phyloP scores from a whole-genome alignment of 2,329 filamentous ascomycete genomes.

The Trichophyton benhamiae region DNA sequence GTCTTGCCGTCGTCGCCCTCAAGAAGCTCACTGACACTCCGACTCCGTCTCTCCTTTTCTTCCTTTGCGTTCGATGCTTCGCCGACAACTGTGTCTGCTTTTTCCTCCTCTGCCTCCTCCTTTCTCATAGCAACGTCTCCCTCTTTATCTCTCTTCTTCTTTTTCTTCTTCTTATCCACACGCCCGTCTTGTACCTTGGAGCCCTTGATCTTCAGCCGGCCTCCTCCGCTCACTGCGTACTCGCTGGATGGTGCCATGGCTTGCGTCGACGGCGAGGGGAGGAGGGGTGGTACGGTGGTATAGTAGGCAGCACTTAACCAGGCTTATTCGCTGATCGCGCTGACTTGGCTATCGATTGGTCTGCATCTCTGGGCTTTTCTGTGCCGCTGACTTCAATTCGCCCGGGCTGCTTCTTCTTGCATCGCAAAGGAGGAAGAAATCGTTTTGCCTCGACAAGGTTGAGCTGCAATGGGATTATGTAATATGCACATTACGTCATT shows the following conservation, averaged over 20 bases:
- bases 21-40: conserved; percentile 15
- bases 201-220: conserved; percentile 77
- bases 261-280: neutral
- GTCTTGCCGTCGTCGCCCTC: conserved; percentile 51
- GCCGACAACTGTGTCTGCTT: neutral
- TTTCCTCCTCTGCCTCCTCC: neutral
- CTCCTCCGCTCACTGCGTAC: conserved; percentile 36
- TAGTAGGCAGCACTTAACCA: neutral
- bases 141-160: conserved; percentile 17
- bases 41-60: conserved; percentile 15
- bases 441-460: neutral
- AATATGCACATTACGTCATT: neutral
- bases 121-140: conserved; percentile 5
- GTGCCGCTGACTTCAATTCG: neutral
- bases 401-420: neutral
- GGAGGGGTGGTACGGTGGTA: neutral
- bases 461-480: neutral
- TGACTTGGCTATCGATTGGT: neutral
- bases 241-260: conserved; percentile 11
- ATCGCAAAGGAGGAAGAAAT: neutral
- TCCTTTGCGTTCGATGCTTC: neutral
- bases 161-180: conserved; percentile 12
- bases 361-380: neutral
- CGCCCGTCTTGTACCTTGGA: conserved; percentile 45
- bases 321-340: neutral